Percentiles rank a stretch among this genome's conserved stretches.
Conservation (phyloP, 1,284 basidiomycete species). For the Fistulinella staudtii region DNA sequence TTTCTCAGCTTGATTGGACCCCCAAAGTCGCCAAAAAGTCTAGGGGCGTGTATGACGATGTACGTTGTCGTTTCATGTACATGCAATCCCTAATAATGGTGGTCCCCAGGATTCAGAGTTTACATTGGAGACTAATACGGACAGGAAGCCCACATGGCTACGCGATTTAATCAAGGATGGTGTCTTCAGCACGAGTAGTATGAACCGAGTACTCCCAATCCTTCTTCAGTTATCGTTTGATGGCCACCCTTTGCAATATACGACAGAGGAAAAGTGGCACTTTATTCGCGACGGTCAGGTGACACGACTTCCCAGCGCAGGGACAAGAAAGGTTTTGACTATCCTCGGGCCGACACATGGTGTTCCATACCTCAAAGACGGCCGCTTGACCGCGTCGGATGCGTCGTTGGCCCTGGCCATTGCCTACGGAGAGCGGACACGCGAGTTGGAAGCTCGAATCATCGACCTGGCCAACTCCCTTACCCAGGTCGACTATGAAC, state of each 20-base stretch:
- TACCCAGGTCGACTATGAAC: conserved; percentile 22
- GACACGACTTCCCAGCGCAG: conserved; percentile 36
- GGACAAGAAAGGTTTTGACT: conserved; percentile 38
- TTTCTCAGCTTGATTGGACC: conserved; percentile 92
- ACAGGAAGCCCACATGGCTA: conserved; percentile 68
- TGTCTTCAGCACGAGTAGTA: conserved; percentile 48
- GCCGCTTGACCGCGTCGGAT: conserved; percentile 38
- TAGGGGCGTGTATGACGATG: conserved; percentile 45
- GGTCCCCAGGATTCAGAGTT: conserved; percentile 7
- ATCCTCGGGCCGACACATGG: conserved; percentile 44
- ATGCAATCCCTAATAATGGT: neutral
- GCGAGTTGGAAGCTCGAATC: conserved; percentile 33
- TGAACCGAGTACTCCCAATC: conserved; percentile 71
- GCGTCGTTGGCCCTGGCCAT: conserved; percentile 41
- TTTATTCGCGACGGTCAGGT: conserved; percentile 42
- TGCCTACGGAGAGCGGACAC: conserved; percentile 35
- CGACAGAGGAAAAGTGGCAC: conserved; percentile 64
- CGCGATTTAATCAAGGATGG: conserved; percentile 50
- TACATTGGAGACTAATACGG: neutral
- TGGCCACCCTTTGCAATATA: conserved; percentile 63
- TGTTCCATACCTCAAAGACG: conserved; percentile 37
- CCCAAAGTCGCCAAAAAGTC: conserved; percentile 80
- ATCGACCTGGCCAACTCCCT: conserved; percentile 38
- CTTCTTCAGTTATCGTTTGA: conserved; percentile 78
- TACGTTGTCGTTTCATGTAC: conserved; percentile 18